phyloP scores from a whole-genome alignment of 2,329 filamentous ascomycete species.

The Orbilia blumenaviensis region DNA sequence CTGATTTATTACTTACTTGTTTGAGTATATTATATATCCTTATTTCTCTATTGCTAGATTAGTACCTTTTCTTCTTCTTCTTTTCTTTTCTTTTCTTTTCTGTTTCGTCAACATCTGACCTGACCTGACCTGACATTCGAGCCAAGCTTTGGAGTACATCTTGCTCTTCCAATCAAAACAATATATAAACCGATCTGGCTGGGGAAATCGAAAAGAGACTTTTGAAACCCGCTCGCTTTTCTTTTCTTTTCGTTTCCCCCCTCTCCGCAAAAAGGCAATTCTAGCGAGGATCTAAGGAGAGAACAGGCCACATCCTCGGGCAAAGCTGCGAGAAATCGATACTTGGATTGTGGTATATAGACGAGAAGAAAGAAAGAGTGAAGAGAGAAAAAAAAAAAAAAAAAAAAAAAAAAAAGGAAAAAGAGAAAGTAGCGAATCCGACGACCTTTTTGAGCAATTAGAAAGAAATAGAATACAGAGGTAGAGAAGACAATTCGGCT shows the following conservation, averaged over 20 bases:
- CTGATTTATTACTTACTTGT: no score
- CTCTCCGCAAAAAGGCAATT: constrained; percentile 49
- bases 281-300: constrained; percentile 45
- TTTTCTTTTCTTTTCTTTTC: not conserved
- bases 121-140: no score
- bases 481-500: no score
- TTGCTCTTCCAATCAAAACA: not conserved
- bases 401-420: no score
- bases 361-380: not conserved
- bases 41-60: no score
- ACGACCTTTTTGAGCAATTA: no score
- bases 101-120: constrained; percentile 2
- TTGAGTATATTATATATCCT: no score
- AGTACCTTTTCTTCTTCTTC: not conserved
- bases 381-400: not conserved
- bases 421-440: no score
- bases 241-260: not conserved
- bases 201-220: not conserved
- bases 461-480: not conserved
- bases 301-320: constrained; percentile 51
- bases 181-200: not conserved
- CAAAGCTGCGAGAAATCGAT: constrained; percentile 49
- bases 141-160: no score
- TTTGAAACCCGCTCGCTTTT: constrained; percentile 26
- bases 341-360: constrained; percentile 17